Base-by-base conservation (phyloP, 805 yeast genomes). In the Sugiyamaella americana region DNA sequence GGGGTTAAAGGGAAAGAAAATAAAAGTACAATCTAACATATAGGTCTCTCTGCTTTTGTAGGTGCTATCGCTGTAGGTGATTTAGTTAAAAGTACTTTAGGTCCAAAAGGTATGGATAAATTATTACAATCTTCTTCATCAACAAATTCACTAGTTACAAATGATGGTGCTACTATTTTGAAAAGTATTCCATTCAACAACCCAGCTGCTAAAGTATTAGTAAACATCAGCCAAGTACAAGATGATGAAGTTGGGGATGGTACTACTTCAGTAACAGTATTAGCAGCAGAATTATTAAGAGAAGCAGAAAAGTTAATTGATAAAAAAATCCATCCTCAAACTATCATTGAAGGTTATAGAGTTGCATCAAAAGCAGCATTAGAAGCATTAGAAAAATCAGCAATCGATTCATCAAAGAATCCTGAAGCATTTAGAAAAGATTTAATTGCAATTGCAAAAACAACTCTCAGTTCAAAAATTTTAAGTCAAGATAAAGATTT, bases 1-100 rank as follows among this genome's bases (percentile, higher is more conserved):
- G n/a, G n/a, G n/a, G n/a, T 50, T 26, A 58, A 52, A 5, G 5
- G 17, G 17, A 10, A n/a, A 3, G 13, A 19, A 20, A 11, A 11
- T n/a, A n/a, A n/a, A n/a, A n/a, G n/a, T n/a, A n/a, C n/a, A n/a
- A n/a, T n/a, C n/a, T n/a, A n/a, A n/a, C n/a, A n/a, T n/a, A n/a
- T n/a, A n/a, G n/a, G n/a, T 18, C 74, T 91, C 72, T 86, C 96
- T 4, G 87, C 98, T 2, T 93, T 93, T 66, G 95, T 93, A 8
- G 98, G 98, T 41, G 98, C 98, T 55, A 91, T 93, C 63, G 99
- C 98, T 36, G 98, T 93, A 30, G 99, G 98, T 44, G 98, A 93
- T 66, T 75, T 93, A 51, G 98, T 91, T 40, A 91, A 91, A 67
- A 73, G 88, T 24, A 85, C 98, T 2, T 71, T 93, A 54, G 99